Conservation (phyloP, 345 rosid genomes). For the Euphorbia lathyris region DNA sequence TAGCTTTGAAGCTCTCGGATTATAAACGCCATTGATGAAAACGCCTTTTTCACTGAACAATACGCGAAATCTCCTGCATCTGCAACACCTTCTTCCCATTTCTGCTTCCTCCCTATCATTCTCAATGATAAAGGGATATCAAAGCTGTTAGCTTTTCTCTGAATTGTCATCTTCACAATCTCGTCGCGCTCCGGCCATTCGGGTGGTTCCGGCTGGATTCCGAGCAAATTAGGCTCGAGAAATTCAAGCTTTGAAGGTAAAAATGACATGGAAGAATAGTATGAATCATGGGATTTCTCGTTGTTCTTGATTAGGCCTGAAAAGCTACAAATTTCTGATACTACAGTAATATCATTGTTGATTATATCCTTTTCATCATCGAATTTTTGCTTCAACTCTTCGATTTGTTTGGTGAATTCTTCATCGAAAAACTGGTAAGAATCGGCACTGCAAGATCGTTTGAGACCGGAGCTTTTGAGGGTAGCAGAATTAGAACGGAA, state of each 20-base stretch:
- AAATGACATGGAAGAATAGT: conserved; percentile 13
- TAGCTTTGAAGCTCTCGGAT: conserved; percentile 60
- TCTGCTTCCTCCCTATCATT: conserved; percentile 62
- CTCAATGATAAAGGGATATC: conserved; percentile 59
- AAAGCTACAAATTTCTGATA: conserved; percentile 4
- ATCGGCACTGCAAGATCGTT: conserved; percentile 17
- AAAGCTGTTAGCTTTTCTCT: conserved; percentile 49
- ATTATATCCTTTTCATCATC: not conserved
- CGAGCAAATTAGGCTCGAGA: conserved; percentile 35
- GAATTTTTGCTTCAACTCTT: conserved; percentile 14
- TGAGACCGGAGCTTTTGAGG: conserved; percentile 14
- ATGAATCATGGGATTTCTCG: not conserved
- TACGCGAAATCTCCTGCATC: conserved; percentile 42
- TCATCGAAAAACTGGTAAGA: conserved; percentile 20
- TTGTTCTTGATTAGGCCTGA: not conserved
- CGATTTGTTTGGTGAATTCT: conserved; percentile 14
- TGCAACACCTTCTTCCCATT: conserved; percentile 38
- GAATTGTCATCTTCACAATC: conserved; percentile 34
- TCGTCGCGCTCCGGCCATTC: conserved; percentile 49
- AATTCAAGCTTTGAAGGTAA: conserved; percentile 34
- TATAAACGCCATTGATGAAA: conserved; percentile 64
- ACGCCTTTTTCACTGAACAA: conserved; percentile 64
- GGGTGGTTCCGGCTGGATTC: conserved; percentile 38
- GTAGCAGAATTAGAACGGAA: conserved; percentile 15
- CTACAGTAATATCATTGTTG: conserved; percentile 12